A percentile compares a stretch with the other conserved stretches of the same genome.
Conservation (phyloP, 1,139 yeast genomes). For the Nakaseomyces bracarensis region DNA sequence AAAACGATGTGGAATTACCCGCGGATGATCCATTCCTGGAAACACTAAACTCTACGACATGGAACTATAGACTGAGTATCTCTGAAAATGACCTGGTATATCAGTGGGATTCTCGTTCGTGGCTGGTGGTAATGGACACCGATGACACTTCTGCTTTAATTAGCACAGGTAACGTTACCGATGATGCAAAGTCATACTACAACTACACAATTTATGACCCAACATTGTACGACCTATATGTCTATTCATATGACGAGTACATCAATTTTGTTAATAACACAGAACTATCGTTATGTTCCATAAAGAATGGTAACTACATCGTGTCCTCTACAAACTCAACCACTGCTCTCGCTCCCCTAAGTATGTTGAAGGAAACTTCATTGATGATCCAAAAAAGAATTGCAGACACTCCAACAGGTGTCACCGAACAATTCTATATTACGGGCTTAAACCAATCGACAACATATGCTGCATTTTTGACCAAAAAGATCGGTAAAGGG, state of each 20-base stretch:
- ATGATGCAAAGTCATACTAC: slow-evolving; percentile 20
- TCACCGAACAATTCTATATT: slow-evolving; percentile 55
- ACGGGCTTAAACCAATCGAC: slow-evolving; percentile 55
- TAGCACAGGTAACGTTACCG: slow-evolving; percentile 52
- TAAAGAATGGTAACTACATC: slow-evolving; percentile 37
- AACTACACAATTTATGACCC: slow-evolving; percentile 30
- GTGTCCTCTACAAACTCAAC: slow-evolving; percentile 27
- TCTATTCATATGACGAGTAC: slow-evolving; percentile 40
- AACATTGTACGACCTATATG: slow-evolving; percentile 37
- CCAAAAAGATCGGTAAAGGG: slow-evolving; percentile 33
- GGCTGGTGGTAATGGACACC: slow-evolving; percentile 60
- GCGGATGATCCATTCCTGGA: slow-evolving; percentile 17
- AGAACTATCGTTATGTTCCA: slow-evolving; percentile 67
- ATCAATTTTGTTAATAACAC: slow-evolving; percentile 37
- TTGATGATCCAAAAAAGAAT: slow-evolving; percentile 34
- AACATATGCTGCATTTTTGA: slow-evolving; percentile 56
- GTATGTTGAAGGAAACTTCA: slow-evolving; percentile 11
- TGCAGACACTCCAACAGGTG: slow-evolving; percentile 43
- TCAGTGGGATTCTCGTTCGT: slow-evolving; percentile 58
- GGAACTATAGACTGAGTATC: slow-evolving; percentile 58
- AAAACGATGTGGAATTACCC: slow-evolving; percentile 37
- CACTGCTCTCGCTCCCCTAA: slow-evolving; percentile 8
- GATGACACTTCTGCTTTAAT: slow-evolving; percentile 66
- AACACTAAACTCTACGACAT: slow-evolving; percentile 19
- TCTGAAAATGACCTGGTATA: slow-evolving; percentile 59